A percentile compares a stretch with the other conserved stretches of the same genome.
phyloP scores from a whole-genome alignment of 805 yeast species.

The Metschnikowia matae region DNA sequence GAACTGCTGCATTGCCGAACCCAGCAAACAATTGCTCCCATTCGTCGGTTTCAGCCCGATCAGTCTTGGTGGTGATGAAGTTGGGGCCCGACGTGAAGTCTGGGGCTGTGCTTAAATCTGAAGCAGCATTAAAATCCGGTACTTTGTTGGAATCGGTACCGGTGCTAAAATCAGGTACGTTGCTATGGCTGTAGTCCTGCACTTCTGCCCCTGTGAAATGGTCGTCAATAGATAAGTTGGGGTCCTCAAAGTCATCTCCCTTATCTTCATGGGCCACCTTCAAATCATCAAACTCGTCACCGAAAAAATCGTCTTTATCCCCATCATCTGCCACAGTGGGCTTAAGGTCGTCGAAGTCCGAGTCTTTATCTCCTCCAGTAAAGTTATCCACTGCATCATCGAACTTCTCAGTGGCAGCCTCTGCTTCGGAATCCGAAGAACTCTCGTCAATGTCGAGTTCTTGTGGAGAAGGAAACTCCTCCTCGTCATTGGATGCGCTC shows the following conservation, averaged over 20 bases:
- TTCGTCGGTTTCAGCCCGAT: conserved; percentile 53
- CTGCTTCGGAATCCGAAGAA: conserved; percentile 36
- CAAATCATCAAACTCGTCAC: conserved; percentile 37
- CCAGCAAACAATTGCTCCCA: conserved; percentile 96
- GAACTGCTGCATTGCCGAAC: conserved; percentile 50
- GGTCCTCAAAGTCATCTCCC: conserved; percentile 26
- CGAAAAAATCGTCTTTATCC: conserved; percentile 27
- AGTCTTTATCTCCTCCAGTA: conserved; percentile 17
- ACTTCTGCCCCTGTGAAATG: conserved; percentile 39
- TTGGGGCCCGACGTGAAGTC: conserved; percentile 5
- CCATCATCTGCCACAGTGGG: conserved; percentile 22
- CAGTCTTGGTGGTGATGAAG: conserved; percentile 3
- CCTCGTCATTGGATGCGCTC: conserved; percentile 17
- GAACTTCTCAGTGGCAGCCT: conserved; percentile 21
- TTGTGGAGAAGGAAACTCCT: conserved; percentile 61
- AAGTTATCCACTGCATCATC: conserved; percentile 36
- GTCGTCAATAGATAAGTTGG: conserved; percentile 29
- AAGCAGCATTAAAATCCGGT: background rate
- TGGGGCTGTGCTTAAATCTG: background rate
- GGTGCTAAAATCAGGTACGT: background rate
- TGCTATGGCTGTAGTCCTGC: conserved; percentile 7
- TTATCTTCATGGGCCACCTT: conserved; percentile 29
- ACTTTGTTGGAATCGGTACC: background rate
- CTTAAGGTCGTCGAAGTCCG: conserved; percentile 37
- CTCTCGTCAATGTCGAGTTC: conserved; percentile 54